Evolutionary conservation across 768 basidiomycete genomes (phyloP).

Genomic region (Bullera alba): DNA sequence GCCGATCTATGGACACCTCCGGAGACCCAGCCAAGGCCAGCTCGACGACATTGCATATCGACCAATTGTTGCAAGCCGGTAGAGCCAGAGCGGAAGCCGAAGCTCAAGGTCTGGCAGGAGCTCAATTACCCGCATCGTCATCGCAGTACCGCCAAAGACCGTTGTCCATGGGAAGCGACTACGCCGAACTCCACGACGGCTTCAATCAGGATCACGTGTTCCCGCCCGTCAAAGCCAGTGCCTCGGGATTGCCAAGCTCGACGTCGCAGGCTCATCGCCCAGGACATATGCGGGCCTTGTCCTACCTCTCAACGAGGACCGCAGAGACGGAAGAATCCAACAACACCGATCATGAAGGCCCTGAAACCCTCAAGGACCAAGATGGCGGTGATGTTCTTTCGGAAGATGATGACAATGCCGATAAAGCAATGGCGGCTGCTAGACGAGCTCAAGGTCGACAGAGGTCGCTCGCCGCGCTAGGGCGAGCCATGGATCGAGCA

Average conservation of each 20-base stretch:
- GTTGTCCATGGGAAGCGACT: constrained; percentile 23
- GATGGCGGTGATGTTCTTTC: constrained; percentile 16
- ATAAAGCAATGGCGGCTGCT: constrained; percentile 25
- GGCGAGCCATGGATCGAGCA: constrained; percentile 19
- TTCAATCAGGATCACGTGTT: no score
- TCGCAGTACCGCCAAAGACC: no score
- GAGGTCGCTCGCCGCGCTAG: constrained; percentile 35
- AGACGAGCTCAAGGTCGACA: constrained; percentile 31
- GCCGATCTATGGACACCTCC: no score
- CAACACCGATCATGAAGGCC: not conserved
- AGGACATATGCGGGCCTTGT: constrained; percentile 16
- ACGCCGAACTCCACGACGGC: constrained; percentile 7
- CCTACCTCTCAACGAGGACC: constrained; percentile 22
- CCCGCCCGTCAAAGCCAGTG: no score
- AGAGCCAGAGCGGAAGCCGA: constrained; percentile 21
- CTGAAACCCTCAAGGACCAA: not conserved
- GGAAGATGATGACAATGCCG: constrained; percentile 13
- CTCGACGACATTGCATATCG: constrained; percentile 35
- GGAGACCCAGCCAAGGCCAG: constrained; percentile 22
- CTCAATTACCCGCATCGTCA: not conserved
- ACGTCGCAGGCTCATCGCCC: constrained; percentile 8
- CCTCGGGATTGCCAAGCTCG: not conserved
- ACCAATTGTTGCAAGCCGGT: constrained; percentile 24
- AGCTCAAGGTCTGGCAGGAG: constrained; percentile 3
- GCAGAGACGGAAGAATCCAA: constrained; percentile 8